Percentiles rank a stretch among this genome's conserved stretches.
Evolutionary conservation across 495 filamentous ascomycete genomes (phyloP).

Genomic region (Cercophora newfieldiana): DNA sequence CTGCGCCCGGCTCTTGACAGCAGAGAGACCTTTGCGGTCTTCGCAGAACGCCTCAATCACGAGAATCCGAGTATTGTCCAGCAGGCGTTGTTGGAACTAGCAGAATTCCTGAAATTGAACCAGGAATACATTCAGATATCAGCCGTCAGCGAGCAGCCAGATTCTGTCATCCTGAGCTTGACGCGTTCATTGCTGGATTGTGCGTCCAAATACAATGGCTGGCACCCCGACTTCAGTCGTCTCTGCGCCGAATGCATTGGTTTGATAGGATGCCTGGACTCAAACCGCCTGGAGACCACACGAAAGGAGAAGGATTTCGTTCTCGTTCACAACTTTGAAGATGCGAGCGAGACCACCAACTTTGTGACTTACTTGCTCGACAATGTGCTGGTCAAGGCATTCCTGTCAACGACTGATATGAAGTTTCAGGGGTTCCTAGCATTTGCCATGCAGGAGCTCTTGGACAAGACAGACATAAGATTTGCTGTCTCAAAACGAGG

Average conservation of each 20-base stretch:
- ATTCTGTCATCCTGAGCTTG: slow-evolving; percentile 68
- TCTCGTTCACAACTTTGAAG: slow-evolving; percentile 79
- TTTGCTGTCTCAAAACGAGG: slow-evolving; percentile 45
- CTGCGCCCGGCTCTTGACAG: slow-evolving; percentile 58
- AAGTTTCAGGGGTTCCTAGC: slow-evolving; percentile 86
- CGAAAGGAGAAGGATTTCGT: slow-evolving; percentile 78
- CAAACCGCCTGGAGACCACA: slow-evolving; percentile 79
- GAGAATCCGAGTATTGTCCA: slow-evolving; percentile 83
- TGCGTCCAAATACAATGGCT: slow-evolving; percentile 72
- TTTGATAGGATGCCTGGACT: slow-evolving; percentile 85
- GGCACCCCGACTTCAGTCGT: slow-evolving; percentile 62
- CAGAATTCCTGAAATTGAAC: slow-evolving; percentile 66
- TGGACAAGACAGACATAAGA: slow-evolving; percentile 71
- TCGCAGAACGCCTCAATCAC: slow-evolving; percentile 69
- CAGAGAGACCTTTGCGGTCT: slow-evolving; percentile 60
- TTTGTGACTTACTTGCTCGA: slow-evolving; percentile 85
- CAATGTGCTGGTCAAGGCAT: slow-evolving; percentile 84
- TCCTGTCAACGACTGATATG: slow-evolving; percentile 83
- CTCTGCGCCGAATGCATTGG: slow-evolving; percentile 79
- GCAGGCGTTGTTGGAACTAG: slow-evolving; percentile 74
- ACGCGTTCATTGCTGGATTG: slow-evolving; percentile 80
- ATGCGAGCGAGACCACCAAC: slow-evolving; percentile 75
- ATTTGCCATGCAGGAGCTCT: slow-evolving; percentile 89
- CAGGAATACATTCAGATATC: slow-evolving; percentile 80
- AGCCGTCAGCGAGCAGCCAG: slow-evolving; percentile 82